These are phyloP conservation scores for Allium cepa DNA, from an alignment of 106 monocot species.

Conservation along the genomic window DNA sequence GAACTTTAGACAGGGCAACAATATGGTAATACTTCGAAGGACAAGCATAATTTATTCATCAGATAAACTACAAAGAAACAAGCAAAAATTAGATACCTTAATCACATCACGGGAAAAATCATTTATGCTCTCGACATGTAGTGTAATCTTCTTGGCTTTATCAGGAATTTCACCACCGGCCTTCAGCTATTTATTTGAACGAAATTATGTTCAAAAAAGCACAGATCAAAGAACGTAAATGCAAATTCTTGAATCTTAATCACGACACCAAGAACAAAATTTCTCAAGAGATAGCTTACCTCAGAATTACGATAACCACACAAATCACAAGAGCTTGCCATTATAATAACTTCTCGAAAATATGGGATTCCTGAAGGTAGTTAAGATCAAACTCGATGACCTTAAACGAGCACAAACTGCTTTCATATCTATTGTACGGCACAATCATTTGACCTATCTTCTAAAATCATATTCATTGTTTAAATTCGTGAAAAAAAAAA, in stretches of 20 bases:
- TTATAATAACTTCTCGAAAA: constrained; percentile 92
- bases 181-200: constrained; percentile 45
- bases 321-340: constrained; percentile 87
- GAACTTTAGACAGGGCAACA: no score
- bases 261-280: neutral
- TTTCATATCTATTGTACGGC: no score
- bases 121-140: constrained; percentile 37
- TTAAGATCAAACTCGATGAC: constrained; percentile 14
- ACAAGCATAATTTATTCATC: no score
- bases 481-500: no score
- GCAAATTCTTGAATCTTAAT: neutral
- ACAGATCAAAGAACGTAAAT: neutral
- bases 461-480: no score
- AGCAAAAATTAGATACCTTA: constrained; percentile 41
- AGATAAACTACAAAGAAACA: neutral
- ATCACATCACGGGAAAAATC: constrained; percentile 96
- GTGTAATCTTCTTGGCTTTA: constrained; percentile 73
- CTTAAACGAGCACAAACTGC: no score
- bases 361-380: constrained; percentile 77
- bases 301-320: constrained; percentile 98
- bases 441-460: no score
- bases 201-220: neutral
- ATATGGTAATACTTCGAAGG: no score
- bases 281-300: constrained; percentile 30
- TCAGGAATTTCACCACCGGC: constrained; percentile 86